Conservation (phyloP, 805 yeast species). For the Candida endomychidarum region DNA sequence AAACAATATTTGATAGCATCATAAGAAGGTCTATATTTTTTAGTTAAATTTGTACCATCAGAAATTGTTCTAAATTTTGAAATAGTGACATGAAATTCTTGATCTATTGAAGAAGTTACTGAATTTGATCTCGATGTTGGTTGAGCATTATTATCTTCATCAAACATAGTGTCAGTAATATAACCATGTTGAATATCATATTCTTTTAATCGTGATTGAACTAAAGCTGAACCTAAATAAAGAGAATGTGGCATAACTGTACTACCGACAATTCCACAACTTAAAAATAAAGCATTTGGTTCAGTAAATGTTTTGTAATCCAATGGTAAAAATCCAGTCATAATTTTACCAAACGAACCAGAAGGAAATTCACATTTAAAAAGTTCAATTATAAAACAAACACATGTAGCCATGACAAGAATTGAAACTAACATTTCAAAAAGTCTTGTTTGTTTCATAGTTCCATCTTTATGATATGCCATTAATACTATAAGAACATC, state of each 20-base stretch:
- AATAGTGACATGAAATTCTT: slow-evolving; percentile 16
- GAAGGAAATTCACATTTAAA: slow-evolving; percentile 52
- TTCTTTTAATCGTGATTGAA: slow-evolving; percentile 44
- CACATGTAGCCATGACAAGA: slow-evolving; percentile 77
- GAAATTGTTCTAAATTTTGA: slow-evolving; percentile 18
- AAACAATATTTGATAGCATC: slow-evolving; percentile 79
- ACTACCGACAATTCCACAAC: slow-evolving; percentile 48
- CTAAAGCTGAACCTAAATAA: slow-evolving; percentile 45
- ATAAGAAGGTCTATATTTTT: slow-evolving; percentile 65
- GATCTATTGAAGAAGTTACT: slow-evolving; percentile 6
- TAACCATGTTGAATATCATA: slow-evolving; percentile 37
- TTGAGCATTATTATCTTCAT: slow-evolving; percentile 1
- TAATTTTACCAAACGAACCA: slow-evolving; percentile 51
- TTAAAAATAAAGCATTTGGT: slow-evolving; percentile 40
- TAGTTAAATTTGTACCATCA: slow-evolving; percentile 14
- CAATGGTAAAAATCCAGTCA: slow-evolving; percentile 49
- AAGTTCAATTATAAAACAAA: slow-evolving; percentile 77
- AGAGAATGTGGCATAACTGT: slow-evolving; percentile 50
- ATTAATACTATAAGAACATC: slow-evolving; percentile 84
- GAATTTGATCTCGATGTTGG: background rate
- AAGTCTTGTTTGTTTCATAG: slow-evolving; percentile 69
- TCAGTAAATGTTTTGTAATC: slow-evolving; percentile 30
- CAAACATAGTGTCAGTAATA: slow-evolving; percentile 8
- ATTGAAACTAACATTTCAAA: slow-evolving; percentile 81
- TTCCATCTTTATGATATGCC: slow-evolving; percentile 86